These are phyloP conservation scores for Begonia peltatifolia DNA, from an alignment of 306 rosid genomes.

Conservation along the genomic window DNA sequence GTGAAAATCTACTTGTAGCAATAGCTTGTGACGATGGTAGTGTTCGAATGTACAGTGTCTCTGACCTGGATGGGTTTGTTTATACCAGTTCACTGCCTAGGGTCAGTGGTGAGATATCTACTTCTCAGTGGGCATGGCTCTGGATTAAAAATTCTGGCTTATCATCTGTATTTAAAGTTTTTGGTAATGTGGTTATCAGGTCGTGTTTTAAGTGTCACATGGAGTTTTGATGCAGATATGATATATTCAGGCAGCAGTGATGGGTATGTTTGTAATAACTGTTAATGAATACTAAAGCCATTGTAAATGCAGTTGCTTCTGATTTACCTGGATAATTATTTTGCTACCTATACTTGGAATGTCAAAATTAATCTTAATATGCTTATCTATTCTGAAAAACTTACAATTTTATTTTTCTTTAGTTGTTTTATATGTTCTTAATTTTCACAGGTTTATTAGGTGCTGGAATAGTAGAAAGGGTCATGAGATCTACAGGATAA, in stretches of 20 bases:
- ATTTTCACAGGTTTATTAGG: slow-evolving; percentile 44
- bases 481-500: slow-evolving; percentile 64
- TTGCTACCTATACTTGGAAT: no score
- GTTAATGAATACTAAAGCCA: no score
- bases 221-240: slow-evolving; percentile 64
- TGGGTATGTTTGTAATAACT: slow-evolving; percentile 39
- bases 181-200: slow-evolving; percentile 30
- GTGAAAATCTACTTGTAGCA: slow-evolving; percentile 37
- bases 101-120: slow-evolving; percentile 67
- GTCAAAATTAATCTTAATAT: no score
- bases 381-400: no score
- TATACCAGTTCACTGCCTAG: slow-evolving; percentile 56
- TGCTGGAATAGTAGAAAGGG: slow-evolving; percentile 63
- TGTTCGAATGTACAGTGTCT: slow-evolving; percentile 48
- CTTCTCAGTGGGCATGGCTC: background rate
- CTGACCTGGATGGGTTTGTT: slow-evolving; percentile 41
- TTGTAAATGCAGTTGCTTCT: no score
- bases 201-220: slow-evolving; percentile 65
- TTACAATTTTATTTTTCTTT: background rate
- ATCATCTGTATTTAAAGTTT: slow-evolving; percentile 3
- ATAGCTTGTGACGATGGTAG: slow-evolving; percentile 69
- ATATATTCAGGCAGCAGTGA: slow-evolving; percentile 86
- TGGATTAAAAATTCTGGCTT: slow-evolving; percentile 1
- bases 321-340: no score
- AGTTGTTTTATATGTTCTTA: background rate